phyloP scores from a whole-genome alignment of 305 asterid species.

The Vinca major region DNA sequence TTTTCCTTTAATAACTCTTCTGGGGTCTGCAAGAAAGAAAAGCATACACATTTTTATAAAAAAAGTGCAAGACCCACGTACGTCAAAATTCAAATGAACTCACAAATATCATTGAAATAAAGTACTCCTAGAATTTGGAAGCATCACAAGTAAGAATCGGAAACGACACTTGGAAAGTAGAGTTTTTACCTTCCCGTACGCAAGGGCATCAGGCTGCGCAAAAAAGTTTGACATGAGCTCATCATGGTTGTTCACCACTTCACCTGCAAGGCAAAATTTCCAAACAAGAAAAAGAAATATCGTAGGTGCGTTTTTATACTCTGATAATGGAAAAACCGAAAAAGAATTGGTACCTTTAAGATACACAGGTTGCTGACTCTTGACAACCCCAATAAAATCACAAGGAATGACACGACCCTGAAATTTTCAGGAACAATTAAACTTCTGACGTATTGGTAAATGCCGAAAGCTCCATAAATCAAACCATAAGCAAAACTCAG shows the following conservation, averaged over 20 bases:
- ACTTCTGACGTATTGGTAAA: neutral
- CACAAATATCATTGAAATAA: neutral
- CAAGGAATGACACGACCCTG: constrained; percentile 99
- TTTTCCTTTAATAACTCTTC: constrained; percentile 76
- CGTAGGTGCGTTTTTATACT: neutral
- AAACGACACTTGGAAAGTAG: neutral
- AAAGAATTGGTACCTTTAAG: constrained; percentile 48
- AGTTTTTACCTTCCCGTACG: constrained; percentile 76
- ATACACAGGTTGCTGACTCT: constrained; percentile 95
- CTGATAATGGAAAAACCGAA: constrained; percentile 4
- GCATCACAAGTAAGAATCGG: constrained; percentile 5
- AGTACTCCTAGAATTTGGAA: neutral
- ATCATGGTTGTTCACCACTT: constrained; percentile 86
- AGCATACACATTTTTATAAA: constrained; percentile 4
- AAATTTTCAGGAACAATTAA: constrained; percentile 23
- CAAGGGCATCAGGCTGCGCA: constrained; percentile 99
- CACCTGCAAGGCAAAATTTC: constrained; percentile 46
- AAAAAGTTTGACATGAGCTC: constrained; percentile 99
- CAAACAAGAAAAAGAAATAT: constrained; percentile 12
- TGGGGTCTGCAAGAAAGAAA: constrained; percentile 52
- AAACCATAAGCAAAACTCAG: too few relatives aligned
- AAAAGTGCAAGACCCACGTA: constrained; percentile 1
- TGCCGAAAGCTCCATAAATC: neutral
- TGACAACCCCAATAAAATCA: constrained; percentile 89
- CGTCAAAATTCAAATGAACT: neutral